Evolutionary conservation across 179 eudicot genomes (phyloP).

Genomic region (Silene vulgaris): DNA sequence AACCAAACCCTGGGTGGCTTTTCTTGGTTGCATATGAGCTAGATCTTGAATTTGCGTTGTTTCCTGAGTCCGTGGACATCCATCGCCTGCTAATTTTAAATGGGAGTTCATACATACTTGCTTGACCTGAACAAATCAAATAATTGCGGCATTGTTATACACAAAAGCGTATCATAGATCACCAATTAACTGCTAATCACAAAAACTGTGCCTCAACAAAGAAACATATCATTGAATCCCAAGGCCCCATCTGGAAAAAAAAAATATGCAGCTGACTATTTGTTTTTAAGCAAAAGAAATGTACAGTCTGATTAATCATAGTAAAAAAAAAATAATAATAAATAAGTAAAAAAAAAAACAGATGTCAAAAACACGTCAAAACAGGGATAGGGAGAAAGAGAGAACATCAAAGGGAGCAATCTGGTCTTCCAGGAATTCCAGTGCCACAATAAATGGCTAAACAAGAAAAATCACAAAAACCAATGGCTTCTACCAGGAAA

Average conservation of each 20-base stretch:
- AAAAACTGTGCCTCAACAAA: neutral
- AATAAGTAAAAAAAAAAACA: too few species aligned
- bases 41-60: conserved; percentile 32
- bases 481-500: too few species aligned
- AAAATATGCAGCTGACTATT: neutral
- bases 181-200: neutral
- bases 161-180: conserved; percentile 6
- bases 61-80: conserved; percentile 30
- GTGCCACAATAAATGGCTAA: too few species aligned
- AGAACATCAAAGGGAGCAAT: too few species aligned
- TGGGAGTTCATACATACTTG: conserved; percentile 18
- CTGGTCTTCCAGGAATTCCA: too few species aligned
- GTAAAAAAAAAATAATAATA: too few species aligned
- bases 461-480: too few species aligned
- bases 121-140: conserved; percentile 29
- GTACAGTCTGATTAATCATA: too few species aligned
- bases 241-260: neutral
- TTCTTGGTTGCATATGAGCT: conserved; percentile 49
- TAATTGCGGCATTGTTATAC: neutral
- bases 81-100: conserved; percentile 30
- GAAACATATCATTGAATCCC: neutral
- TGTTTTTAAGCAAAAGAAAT: neutral
- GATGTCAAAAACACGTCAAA: too few species aligned
- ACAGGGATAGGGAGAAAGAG: too few species aligned
- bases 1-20: conserved; percentile 51